A percentile compares a stretch with the other conserved stretches of the same genome.
phyloP scores from a whole-genome alignment of 495 filamentous ascomycete genomes.

The Penicillium mononematosum region DNA sequence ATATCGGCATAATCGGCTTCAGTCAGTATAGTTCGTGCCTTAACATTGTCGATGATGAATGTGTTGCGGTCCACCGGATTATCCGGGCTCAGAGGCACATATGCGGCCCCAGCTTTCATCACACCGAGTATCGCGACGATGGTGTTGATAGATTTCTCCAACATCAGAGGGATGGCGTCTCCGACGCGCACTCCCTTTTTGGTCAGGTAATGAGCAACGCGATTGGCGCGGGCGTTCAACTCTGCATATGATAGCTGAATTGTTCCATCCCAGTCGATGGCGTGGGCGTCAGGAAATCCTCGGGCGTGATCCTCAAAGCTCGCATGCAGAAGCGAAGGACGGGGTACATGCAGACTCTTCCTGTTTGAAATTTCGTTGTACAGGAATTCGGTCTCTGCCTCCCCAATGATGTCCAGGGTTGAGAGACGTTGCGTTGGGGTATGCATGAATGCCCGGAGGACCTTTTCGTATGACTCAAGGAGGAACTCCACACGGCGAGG shows the following conservation, averaged over 20 bases:
- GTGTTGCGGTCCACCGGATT: slow-evolving; percentile 37
- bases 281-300: neutral
- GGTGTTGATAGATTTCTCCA: slow-evolving; percentile 46
- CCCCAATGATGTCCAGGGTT: neutral
- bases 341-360: slow-evolving; percentile 1
- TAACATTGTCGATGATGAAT: slow-evolving; percentile 15
- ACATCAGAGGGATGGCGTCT: slow-evolving; percentile 36
- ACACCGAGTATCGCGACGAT: slow-evolving; percentile 44
- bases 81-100: slow-evolving; percentile 48
- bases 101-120: slow-evolving; percentile 48
- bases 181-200: neutral
- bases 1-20: slow-evolving; percentile 16
- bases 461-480: slow-evolving; percentile 11
- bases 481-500: slow-evolving; percentile 16
- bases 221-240: slow-evolving; percentile 4
- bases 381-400: slow-evolving; percentile 1
- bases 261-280: slow-evolving; percentile 5
- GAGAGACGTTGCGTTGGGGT: slow-evolving; percentile 1
- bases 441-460: slow-evolving; percentile 1
- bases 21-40: slow-evolving; percentile 12
- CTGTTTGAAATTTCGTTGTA: slow-evolving; percentile 4
- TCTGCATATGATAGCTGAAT: slow-evolving; percentile 1
- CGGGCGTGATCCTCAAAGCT: slow-evolving; percentile 3
- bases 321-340: slow-evolving; percentile 2
- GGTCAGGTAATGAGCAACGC: neutral